Evolutionary conservation across 768 basidiomycete species (phyloP), one percentile per base, ranked within the genome.

Genomic region (Lactarius deliciosus): DNA sequence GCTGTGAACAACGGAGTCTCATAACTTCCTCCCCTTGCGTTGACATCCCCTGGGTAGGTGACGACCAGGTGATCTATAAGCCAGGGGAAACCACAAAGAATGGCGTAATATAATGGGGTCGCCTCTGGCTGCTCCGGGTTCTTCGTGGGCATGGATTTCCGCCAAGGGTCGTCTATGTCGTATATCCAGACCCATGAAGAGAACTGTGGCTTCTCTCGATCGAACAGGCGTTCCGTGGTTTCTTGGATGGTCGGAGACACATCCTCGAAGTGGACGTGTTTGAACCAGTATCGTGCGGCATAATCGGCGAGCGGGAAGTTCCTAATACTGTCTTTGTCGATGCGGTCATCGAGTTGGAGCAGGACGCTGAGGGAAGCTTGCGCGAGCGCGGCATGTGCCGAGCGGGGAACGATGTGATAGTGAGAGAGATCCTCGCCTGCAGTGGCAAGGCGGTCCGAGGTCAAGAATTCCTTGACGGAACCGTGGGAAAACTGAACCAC

Each of bases 401-500:
- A 30, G 6, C 2, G 9, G 7, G 32, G 18, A 1, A 43, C 28
- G 18, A 30, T 45, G 18, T 60, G 28, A 20, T 60, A 60, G 8
- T n/a, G 18, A 30, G 28, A 60, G 15, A 40, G 40, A 40, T 40
- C 1, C 40, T 40, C 40, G 13, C 40, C 3, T 6, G 40, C 40
- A 3, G 25, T 43, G 28, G 40, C 13, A n/a, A 60, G 41, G 30
- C 59, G 59, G 41, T 60, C 59, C 13, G 59, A 60, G 16, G 30
- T 47, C 43, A 60, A n/a, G 16, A 32, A 45, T n/a, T 60, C 41
- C 5, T 45, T 45, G 4, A 60, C 43, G 9, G 36, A 36, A 36
- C 8, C 0, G 34, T 36, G 34, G 34, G 34, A 36, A 36, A 36
- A 36, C 34, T 36, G 34, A 36, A 36, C 34, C 34, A 36, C 34